Percentiles rank a stretch among this genome's conserved stretches.
Conservation (phyloP, 768 basidiomycete genomes). For the Pluteus cervinus region DNA sequence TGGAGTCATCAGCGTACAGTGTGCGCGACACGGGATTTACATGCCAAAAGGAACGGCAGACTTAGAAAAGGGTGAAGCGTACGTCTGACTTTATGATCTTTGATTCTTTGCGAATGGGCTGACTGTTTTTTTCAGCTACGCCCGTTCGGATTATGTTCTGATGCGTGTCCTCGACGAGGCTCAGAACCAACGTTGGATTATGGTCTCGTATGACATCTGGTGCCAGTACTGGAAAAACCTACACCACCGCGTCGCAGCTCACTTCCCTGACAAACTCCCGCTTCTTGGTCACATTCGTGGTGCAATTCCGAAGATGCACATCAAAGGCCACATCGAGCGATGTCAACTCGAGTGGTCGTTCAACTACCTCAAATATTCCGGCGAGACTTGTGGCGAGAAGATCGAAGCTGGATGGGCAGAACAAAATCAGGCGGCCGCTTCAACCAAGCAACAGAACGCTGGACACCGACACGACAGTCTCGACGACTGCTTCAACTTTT, state of each 20-base stretch:
- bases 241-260: slow-evolving; percentile 9
- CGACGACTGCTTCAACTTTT: slow-evolving; percentile 16
- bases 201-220: slow-evolving; percentile 23
- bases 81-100: slow-evolving; percentile 4
- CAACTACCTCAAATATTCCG: slow-evolving; percentile 17
- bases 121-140: slow-evolving; percentile 12
- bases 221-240: slow-evolving; percentile 20
- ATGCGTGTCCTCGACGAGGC: slow-evolving; percentile 11
- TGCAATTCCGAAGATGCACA: slow-evolving; percentile 22
- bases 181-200: slow-evolving; percentile 13
- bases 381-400: no score
- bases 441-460: slow-evolving; percentile 22
- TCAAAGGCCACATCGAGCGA: slow-evolving; percentile 16
- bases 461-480: slow-evolving; percentile 25
- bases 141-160: slow-evolving; percentile 17
- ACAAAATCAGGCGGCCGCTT: slow-evolving; percentile 17
- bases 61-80: slow-evolving; percentile 21
- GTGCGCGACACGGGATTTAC: slow-evolving; percentile 22
- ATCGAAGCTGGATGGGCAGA: slow-evolving; percentile 23
- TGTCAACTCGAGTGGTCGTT: slow-evolving; percentile 19
- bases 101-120: neutral
- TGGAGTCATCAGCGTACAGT: slow-evolving; percentile 21
- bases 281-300: slow-evolving; percentile 14
- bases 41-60: slow-evolving; percentile 17
- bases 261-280: slow-evolving; percentile 11